Conservation (phyloP, 352 stramenopile genomes). For the Globisporangium okanoganense region DNA sequence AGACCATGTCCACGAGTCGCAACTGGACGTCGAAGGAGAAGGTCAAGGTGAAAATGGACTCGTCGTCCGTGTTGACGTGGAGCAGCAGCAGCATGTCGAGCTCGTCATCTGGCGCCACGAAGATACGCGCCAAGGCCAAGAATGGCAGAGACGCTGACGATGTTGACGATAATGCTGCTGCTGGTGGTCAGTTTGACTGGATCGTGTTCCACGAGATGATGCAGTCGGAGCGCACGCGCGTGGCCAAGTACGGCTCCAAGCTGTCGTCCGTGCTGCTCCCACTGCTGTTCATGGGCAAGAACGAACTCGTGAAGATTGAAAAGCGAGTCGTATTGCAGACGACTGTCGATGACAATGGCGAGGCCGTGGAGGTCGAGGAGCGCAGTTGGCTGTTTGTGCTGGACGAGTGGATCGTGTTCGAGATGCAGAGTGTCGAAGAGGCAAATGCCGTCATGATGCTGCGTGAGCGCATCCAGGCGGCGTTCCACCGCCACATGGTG, state of each 20-base stretch:
- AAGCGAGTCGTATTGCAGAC: constrained; percentile 26
- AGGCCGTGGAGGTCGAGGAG: constrained; percentile 12
- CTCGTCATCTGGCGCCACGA: constrained; percentile 12
- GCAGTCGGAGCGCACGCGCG: constrained; percentile 61
- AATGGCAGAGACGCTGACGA: constrained; percentile 16
- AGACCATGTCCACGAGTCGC: constrained; percentile 27
- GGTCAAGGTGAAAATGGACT: constrained; percentile 72
- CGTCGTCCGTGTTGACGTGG: constrained; percentile 50
- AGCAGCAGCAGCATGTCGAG: constrained; percentile 2
- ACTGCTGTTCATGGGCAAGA: constrained; percentile 57
- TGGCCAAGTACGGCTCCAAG: constrained; percentile 71
- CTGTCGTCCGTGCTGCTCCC: constrained; percentile 54
- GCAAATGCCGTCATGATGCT: constrained; percentile 43
- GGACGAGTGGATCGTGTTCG: constrained; percentile 77
- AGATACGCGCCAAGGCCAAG: constrained; percentile 16
- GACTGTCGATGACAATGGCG: constrained; percentile 20
- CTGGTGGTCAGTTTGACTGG: constrained; percentile 43
- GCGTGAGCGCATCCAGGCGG: constrained; percentile 49
- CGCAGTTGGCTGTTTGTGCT: constrained; percentile 51
- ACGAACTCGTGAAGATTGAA: constrained; percentile 23
- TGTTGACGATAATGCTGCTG: constrained; percentile 11
- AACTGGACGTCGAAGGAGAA: constrained; percentile 84
- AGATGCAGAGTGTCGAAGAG: constrained; percentile 39
- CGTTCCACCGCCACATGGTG: constrained; percentile 67
- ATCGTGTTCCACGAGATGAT: constrained; percentile 86